Evolutionary conservation across 2,329 filamentous ascomycete genomes (phyloP), one percentile per base, ranked within the genome.

Genomic region (Verticillium isaacii): DNA sequence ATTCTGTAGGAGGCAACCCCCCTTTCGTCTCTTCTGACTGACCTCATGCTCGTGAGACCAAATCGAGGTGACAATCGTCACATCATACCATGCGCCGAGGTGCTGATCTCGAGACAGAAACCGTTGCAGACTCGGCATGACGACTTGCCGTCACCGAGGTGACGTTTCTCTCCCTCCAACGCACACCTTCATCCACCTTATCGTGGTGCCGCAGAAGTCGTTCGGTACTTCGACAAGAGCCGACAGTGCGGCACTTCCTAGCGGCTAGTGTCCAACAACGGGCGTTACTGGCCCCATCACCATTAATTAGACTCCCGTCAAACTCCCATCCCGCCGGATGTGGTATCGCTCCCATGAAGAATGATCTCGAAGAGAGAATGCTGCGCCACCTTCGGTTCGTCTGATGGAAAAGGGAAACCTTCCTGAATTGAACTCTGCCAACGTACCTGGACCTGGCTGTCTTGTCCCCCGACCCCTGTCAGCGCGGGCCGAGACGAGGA

Each of bases 401-500:
- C 19, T 19, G 45, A 25, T 52, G 19, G 8, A 19, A 17, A 8
- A 45, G 39, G 39, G 39, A 52, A 52, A 23, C 17, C 19, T 25
- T 25, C 45, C 19, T 19, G 19, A 25, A 52, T 52, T 19, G 45
- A 52, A 52, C 19, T 52, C 45, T 52, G 45, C 25, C 19, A 52
- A 23, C 45, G 45, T 52, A 19, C 45, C 45, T 52, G 45, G 45
- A n/a, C 45, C 45, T 25, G 19, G 45, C 45, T 11, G 12, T 52
- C 45, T 23, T 29, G 45, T 19, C 23, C 45, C 45, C 6, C n/a
- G 32, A 57, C 29, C 55, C 55, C 32, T 57, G 55, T 37, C 55
- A 57, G 32, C n/a, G 55, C 55, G 55, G 55, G 32, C 55, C 55
- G 55, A 57, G 55, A 57, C 55, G 55, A 57, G 45, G 17, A 19